A percentile compares a stretch with the other conserved stretches of the same genome.
Conservation (phyloP, 1,139 yeast species). For the Suhomyces yuchorum region DNA sequence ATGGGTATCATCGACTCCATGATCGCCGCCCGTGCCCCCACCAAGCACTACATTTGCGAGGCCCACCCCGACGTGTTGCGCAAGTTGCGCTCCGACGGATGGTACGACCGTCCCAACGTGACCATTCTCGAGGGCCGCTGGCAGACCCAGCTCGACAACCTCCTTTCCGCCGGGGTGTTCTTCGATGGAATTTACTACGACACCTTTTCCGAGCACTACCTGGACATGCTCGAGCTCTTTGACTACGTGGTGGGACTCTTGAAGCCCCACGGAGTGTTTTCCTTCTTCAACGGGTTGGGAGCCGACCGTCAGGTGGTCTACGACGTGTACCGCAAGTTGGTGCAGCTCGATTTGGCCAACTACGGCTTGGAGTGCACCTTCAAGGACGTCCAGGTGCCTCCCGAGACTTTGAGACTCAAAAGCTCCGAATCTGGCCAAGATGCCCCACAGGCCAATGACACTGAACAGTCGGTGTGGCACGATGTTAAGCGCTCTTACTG, state of each 20-base stretch:
- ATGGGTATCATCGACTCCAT: conserved; percentile 92
- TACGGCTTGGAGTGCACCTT: conserved; percentile 71
- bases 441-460: conserved; percentile 16
- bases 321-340: conserved; percentile 84
- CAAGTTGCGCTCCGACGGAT: conserved; percentile 72
- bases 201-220: conserved; percentile 85
- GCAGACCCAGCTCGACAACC: conserved; percentile 76
- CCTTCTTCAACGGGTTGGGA: conserved; percentile 94
- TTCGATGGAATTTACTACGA: conserved; percentile 94
- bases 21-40: conserved; percentile 63
- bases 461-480: conserved; percentile 52
- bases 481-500: conserved; percentile 73
- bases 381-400: conserved; percentile 47
- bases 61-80: conserved; percentile 90
- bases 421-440: conserved; percentile 30
- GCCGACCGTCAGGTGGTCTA: conserved; percentile 89
- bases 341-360: conserved; percentile 74
- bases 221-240: conserved; percentile 83
- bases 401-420: conserved; percentile 26
- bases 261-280: conserved; percentile 78
- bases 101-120: conserved; percentile 78
- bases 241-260: conserved; percentile 80
- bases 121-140: conserved; percentile 82
- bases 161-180: conserved; percentile 67
- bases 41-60: conserved; percentile 83